Percentiles rank a stretch among this genome's conserved stretches.
phyloP scores from a whole-genome alignment of 2,329 filamentous ascomycete genomes.

The Colletotrichum sp. region DNA sequence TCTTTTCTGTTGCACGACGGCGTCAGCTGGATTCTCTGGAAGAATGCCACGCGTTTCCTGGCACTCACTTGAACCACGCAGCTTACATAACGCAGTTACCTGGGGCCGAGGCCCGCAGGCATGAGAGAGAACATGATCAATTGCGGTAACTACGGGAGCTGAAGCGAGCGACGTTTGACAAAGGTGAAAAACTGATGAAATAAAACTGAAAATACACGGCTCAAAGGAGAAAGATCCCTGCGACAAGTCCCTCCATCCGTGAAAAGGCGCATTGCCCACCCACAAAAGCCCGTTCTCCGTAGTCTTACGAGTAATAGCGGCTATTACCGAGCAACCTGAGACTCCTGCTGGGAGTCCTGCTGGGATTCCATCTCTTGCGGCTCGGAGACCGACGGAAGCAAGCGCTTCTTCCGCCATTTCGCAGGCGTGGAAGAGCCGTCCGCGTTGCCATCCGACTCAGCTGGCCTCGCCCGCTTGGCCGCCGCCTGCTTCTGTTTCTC shows the following conservation, averaged over 20 bases:
- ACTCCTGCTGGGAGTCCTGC: neutral
- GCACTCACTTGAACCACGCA: neutral
- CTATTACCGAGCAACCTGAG: no score
- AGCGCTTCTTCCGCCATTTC: neutral
- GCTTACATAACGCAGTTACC: no score
- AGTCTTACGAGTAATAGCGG: no score
- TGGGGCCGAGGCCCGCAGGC: neutral
- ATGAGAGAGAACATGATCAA: neutral
- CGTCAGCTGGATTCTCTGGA: neutral
- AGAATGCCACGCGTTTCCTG: neutral
- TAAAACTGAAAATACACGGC: no score
- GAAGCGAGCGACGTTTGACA: neutral
- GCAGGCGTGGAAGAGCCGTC: neutral
- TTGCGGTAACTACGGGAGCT: neutral
- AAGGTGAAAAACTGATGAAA: no score
- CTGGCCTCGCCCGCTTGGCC: neutral
- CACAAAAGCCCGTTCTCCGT: no score
- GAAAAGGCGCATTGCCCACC: no score
- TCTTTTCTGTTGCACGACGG: neutral
- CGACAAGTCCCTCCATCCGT: no score
- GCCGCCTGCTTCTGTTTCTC: no score
- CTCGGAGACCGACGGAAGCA: neutral
- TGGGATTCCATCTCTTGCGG: fast-evolving
- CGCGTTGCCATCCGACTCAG: neutral
- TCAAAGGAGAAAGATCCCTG: no score